A percentile compares a stretch with the other conserved stretches of the same genome.
These are phyloP conservation scores for Rehmannia glutinosa DNA, from an alignment of 257 asterid genomes.

Conservation along the genomic window DNA sequence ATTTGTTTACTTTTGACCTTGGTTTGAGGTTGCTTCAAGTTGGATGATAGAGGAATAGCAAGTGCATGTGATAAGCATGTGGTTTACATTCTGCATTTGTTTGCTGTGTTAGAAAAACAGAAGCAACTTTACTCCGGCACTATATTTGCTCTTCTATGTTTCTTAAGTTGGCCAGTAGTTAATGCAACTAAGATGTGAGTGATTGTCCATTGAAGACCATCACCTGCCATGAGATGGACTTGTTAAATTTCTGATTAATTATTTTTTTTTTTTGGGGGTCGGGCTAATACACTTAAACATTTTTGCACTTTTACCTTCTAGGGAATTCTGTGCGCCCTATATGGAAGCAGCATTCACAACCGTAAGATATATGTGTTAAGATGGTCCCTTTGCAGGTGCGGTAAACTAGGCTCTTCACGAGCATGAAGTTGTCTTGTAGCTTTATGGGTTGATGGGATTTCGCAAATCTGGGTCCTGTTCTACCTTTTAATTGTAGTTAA, in stretches of 20 bases:
- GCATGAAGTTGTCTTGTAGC: not conserved
- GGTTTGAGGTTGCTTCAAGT: slow-evolving; percentile 2
- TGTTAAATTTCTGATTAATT: not conserved
- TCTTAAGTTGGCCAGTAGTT: not conserved
- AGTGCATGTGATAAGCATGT: not conserved
- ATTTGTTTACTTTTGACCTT: not conserved
- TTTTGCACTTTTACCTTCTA: not conserved
- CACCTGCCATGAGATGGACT: not conserved
- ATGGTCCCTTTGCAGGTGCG: not conserved
- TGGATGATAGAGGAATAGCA: slow-evolving; percentile 7
- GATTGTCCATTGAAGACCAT: not conserved
- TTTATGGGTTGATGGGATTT: not conserved
- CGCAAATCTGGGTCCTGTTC: not conserved
- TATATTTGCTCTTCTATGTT: not conserved
- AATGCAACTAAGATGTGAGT: not conserved
- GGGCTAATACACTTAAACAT: not conserved
- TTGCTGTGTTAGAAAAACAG: not conserved
- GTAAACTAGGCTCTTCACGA: not conserved
- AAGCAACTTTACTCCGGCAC: not conserved
- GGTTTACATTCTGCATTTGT: not conserved
- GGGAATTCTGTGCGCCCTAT: not conserved
- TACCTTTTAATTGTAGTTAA: not conserved
- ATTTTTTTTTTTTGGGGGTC: not conserved
- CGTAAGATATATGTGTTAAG: not conserved
- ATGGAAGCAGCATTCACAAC: not conserved